Evolutionary conservation across 257 asterid genomes (phyloP).

Genomic region (Solanum piurae): DNA sequence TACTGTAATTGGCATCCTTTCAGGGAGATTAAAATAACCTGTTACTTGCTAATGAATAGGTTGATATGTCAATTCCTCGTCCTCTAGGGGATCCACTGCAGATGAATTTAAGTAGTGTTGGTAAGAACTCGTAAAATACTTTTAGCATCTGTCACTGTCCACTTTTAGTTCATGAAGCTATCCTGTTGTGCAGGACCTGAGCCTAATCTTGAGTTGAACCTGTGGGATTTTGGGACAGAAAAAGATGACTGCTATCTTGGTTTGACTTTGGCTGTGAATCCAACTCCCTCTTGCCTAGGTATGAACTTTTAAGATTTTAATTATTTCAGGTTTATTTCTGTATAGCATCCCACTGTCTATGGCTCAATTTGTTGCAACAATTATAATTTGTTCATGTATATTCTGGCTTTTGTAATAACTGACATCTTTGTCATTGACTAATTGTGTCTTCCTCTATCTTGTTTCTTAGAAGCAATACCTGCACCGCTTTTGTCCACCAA

Average conservation of each 20-base stretch:
- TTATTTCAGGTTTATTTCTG: background rate
- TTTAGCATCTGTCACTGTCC: background rate
- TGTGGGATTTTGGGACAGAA: constrained; percentile 70
- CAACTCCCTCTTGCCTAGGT: constrained; percentile 72
- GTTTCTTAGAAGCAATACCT: background rate
- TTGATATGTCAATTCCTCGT: constrained; percentile 47
- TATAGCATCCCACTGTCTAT: background rate
- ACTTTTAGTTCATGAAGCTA: background rate
- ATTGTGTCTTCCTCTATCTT: background rate
- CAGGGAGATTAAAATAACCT: constrained; percentile 8
- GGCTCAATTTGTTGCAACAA: background rate
- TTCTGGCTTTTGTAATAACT: background rate
- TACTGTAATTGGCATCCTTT: background rate
- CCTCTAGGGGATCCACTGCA: constrained; percentile 53
- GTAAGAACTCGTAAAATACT: constrained; percentile 6
- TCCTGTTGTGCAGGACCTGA: constrained; percentile 40
- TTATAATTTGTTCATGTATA: background rate
- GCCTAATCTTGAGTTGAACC: constrained; percentile 96
- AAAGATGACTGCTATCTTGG: constrained; percentile 85
- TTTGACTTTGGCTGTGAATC: constrained; percentile 85
- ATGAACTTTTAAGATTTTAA: background rate
- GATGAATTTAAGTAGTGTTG: constrained; percentile 49
- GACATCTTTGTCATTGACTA: background rate
- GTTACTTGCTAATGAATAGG: constrained; percentile 37
- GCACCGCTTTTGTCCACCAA: background rate